These are phyloP conservation scores for Trichoderma polysporum DNA, from an alignment of 2,329 filamentous ascomycete species.

Conservation along the genomic window DNA sequence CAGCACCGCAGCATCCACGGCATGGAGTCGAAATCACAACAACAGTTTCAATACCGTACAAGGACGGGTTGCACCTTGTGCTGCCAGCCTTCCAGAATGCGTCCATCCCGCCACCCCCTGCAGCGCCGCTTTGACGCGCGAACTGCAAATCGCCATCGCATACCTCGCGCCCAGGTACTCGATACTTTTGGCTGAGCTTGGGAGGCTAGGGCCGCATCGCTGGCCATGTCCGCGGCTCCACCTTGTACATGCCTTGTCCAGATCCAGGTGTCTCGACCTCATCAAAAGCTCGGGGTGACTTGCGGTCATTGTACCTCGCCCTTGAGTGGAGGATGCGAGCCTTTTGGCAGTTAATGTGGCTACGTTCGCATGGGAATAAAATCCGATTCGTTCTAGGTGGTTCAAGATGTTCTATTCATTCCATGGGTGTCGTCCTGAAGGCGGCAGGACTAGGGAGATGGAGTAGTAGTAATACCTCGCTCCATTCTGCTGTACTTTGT, in stretches of 20 bases:
- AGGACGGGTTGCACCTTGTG: not conserved
- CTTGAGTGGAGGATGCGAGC: conserved; percentile 5
- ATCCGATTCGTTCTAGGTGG: conserved; percentile 13
- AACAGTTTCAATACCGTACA: not conserved
- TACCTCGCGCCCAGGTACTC: conserved; percentile 13
- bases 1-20: not conserved
- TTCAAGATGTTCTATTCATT: not conserved
- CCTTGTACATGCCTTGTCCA: conserved; percentile 14
- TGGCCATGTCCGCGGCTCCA: conserved; percentile 16
- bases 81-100: conserved; percentile 12
- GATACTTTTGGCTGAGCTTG: conserved; percentile 8
- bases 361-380: conserved; percentile 7
- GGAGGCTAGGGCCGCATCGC: conserved; percentile 16
- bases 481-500: not conserved
- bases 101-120: conserved; percentile 1
- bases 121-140: not conserved
- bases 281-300: conserved; percentile 8
- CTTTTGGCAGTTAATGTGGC: conserved; percentile 8
- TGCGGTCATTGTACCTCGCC: conserved; percentile 10
- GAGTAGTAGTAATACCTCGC: not conserved
- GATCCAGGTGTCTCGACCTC: conserved; percentile 7
- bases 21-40: not conserved
- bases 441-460: not conserved
- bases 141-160: conserved; percentile 15
- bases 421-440: not conserved